Conservation (phyloP, 2,329 filamentous ascomycete genomes). For the Fusarium lateritium region DNA sequence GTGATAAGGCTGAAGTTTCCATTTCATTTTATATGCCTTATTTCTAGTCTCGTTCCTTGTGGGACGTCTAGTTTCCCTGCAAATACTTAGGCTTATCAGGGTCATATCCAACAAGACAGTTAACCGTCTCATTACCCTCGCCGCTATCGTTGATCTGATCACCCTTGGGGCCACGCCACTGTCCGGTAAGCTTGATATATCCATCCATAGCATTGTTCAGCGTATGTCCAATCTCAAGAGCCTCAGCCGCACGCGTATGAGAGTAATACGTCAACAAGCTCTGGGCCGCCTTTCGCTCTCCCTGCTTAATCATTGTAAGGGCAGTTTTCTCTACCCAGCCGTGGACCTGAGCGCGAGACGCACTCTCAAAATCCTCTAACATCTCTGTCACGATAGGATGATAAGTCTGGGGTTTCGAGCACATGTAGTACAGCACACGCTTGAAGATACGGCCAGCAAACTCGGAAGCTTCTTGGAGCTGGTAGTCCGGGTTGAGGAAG, state of each 20-base stretch:
- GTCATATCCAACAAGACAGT: constrained; percentile 44
- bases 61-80: constrained; percentile 8
- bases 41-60: not conserved
- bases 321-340: constrained; percentile 45
- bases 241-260: constrained; percentile 38
- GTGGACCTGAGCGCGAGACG: constrained; percentile 31
- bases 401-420: constrained; percentile 39
- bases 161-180: constrained; percentile 38
- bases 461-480: constrained; percentile 42
- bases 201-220: constrained; percentile 43
- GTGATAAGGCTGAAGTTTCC: not conserved
- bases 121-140: constrained; percentile 44
- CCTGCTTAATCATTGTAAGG: constrained; percentile 30
- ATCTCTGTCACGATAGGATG: constrained; percentile 37
- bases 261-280: constrained; percentile 43
- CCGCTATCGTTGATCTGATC: constrained; percentile 46
- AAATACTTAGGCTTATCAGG: constrained; percentile 40
- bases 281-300: constrained; percentile 32
- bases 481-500: constrained; percentile 46
- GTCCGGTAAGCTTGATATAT: constrained; percentile 43
- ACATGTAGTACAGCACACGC: constrained; percentile 45
- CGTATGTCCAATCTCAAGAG: constrained; percentile 34
- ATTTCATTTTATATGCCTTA: not conserved
- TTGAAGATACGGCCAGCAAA: constrained; percentile 45
- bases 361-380: constrained; percentile 29